Evolutionary conservation across 192 early-diverging fungal genomes (phyloP).

Genomic region (Linnemannia hyalina): DNA sequence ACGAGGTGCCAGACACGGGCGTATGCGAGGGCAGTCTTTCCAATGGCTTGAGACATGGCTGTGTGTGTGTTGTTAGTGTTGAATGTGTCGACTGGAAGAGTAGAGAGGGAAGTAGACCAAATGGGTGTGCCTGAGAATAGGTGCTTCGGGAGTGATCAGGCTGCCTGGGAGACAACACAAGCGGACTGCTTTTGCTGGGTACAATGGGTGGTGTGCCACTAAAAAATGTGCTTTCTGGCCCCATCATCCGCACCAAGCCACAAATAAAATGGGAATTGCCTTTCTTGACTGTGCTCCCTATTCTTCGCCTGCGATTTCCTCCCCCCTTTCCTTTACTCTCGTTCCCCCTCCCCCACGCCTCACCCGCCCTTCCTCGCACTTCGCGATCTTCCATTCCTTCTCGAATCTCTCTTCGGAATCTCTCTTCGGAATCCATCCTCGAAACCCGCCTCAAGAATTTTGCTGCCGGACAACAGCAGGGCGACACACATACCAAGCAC

Average conservation of each 20-base stretch:
- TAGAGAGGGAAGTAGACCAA: background rate
- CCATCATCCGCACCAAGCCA: background rate
- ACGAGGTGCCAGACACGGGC: constrained; percentile 94
- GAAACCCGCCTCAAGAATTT: background rate
- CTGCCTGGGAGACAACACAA: background rate
- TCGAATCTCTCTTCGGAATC: background rate
- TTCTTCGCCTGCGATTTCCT: background rate
- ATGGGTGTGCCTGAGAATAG: constrained; percentile 2
- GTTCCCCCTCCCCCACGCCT: background rate
- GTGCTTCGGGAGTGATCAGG: background rate
- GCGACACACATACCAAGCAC: background rate
- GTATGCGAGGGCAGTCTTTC: constrained; percentile 85
- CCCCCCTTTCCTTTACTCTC: background rate
- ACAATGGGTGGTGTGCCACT: background rate
- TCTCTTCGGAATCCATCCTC: too few species aligned
- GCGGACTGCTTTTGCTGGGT: background rate
- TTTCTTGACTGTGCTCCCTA: background rate
- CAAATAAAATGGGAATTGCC: constrained; percentile 1
- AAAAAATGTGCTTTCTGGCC: background rate
- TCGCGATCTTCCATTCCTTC: background rate
- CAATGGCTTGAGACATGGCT: constrained; percentile 70
- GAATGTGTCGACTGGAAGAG: background rate
- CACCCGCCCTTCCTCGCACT: background rate
- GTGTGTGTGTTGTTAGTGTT: constrained; percentile 1
- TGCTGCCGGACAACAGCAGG: background rate